These are phyloP conservation scores for Nakazawaea molendinolei DNA, from an alignment of 805 yeast species.

Conservation along the genomic window DNA sequence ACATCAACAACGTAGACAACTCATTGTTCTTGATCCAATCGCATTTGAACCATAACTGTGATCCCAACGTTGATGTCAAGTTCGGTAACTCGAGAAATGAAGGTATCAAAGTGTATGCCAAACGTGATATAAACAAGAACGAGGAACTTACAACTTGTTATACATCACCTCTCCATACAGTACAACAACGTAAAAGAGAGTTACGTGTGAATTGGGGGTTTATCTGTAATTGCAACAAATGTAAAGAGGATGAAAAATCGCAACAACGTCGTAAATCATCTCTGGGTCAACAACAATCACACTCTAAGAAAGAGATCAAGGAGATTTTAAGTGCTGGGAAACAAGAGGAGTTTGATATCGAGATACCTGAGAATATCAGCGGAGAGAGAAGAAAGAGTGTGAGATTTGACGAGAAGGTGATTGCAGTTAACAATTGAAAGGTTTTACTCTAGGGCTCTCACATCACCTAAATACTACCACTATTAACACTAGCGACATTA, in stretches of 20 bases:
- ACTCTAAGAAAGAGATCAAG: conserved; percentile 32
- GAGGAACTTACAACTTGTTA: conserved; percentile 69
- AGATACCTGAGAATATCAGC: conserved; percentile 30
- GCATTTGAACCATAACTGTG: conserved; percentile 72
- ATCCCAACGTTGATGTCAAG: conserved; percentile 57
- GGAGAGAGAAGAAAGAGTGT: conserved; percentile 56
- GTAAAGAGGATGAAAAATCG: conserved; percentile 45
- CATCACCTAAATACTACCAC: too few relatives aligned
- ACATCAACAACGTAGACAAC: conserved; percentile 66
- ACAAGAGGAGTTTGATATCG: conserved; percentile 42
- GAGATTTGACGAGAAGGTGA: conserved; percentile 56
- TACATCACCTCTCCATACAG: conserved; percentile 58
- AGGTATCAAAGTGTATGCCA: conserved; percentile 57
- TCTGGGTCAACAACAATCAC: conserved; percentile 14
- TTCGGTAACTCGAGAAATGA: conserved; percentile 34
- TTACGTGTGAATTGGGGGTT: conserved; percentile 78
- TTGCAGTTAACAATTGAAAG: conserved; percentile 33
- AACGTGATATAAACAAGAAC: conserved; percentile 47
- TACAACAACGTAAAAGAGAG: conserved; percentile 56
- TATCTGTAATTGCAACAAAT: conserved; percentile 58
- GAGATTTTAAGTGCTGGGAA: conserved; percentile 37
- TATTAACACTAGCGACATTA: too few relatives aligned
- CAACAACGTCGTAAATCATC: conserved; percentile 42
- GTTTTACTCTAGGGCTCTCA: too few relatives aligned
- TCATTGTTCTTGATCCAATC: conserved; percentile 57